Conservation (phyloP, 1,284 basidiomycete genomes). For the Puccinia novopanici region DNA sequence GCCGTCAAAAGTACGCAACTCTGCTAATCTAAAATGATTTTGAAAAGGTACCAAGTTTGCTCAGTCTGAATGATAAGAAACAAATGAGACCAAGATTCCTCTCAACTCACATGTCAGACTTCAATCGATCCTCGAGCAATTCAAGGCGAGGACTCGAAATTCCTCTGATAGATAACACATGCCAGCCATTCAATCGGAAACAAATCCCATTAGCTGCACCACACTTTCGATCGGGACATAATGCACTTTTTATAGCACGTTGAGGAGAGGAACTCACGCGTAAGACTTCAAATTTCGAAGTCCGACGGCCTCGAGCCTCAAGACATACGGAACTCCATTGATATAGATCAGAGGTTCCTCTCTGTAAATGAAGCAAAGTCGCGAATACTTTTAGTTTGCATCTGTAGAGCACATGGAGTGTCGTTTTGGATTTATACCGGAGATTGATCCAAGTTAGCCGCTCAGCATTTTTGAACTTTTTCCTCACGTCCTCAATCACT, state of each 20-base stretch:
- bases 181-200: conserved; percentile 63
- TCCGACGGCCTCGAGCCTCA: conserved; percentile 60
- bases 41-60: neutral
- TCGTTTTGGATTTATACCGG: conserved; percentile 1
- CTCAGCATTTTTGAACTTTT: conserved; percentile 15
- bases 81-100: neutral
- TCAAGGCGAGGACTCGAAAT: conserved; percentile 85
- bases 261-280: conserved; percentile 51
- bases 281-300: conserved; percentile 59
- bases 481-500: conserved; percentile 66
- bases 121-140: conserved; percentile 84
- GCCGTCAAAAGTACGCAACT: conserved; percentile 79
- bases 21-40: conserved; percentile 63
- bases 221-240: neutral
- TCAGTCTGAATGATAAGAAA: neutral
- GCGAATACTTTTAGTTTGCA: neutral
- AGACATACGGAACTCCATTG: conserved; percentile 70
- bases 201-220: neutral
- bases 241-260: neutral
- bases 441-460: conserved; percentile 51
- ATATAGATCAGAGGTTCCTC: conserved; percentile 89
- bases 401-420: neutral
- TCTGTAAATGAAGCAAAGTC: conserved; percentile 31
- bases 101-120: conserved; percentile 70
- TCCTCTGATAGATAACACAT: conserved; percentile 75